phyloP scores from a whole-genome alignment of 169 alveolate species.

The Blepharisma undulans region DNA sequence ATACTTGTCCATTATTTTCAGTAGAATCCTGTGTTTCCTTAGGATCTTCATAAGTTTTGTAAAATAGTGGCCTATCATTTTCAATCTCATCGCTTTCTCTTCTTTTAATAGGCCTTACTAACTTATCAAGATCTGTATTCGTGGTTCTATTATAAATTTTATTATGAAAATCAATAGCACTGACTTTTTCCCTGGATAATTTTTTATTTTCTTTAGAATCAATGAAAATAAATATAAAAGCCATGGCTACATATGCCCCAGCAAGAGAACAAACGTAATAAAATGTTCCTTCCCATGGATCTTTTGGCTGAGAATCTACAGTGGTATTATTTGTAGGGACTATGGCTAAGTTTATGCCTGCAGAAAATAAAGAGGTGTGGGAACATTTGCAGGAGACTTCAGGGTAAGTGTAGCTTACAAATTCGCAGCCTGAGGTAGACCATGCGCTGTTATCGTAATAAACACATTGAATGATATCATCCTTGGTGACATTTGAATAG shows the following conservation, averaged over 20 bases:
- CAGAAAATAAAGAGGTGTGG: not conserved
- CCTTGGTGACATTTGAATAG: not conserved
- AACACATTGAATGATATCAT: not conserved
- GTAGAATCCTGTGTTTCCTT: not conserved
- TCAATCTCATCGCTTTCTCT: not conserved
- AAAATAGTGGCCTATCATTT: not conserved
- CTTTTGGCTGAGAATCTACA: not conserved
- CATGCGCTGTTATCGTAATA: not conserved
- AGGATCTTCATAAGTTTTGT: not conserved
- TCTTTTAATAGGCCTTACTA: not conserved
- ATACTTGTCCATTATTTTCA: not conserved
- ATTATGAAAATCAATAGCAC: not conserved
- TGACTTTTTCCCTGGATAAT: not conserved
- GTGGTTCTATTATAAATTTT: not conserved
- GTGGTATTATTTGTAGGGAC: not conserved
- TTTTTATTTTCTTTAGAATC: not conserved
- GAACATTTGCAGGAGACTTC: not conserved
- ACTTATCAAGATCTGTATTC: not conserved
- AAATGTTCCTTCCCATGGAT: not conserved
- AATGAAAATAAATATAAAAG: not conserved
- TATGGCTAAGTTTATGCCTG: not conserved
- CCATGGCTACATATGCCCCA: not conserved
- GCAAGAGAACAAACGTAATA: not conserved
- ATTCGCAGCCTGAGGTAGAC: not conserved
- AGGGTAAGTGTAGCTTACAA: not conserved